These are phyloP conservation scores for Pseudogymnoascus sp. DNA, from an alignment of 2,329 filamentous ascomycete species.

Conservation along the genomic window DNA sequence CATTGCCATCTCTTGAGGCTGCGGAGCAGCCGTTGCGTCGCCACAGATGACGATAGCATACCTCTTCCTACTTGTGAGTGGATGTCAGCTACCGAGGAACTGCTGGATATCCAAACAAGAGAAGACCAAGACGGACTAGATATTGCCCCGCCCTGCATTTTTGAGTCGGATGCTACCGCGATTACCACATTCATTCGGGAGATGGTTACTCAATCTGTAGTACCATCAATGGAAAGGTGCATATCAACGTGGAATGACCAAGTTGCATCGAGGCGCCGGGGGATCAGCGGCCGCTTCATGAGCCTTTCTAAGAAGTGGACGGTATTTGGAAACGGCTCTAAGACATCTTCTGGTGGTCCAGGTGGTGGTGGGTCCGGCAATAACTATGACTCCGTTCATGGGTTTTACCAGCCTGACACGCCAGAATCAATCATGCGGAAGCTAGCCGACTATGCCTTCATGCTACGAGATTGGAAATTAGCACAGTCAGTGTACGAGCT, in stretches of 20 bases:
- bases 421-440: constrained; percentile 90
- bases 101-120: constrained; percentile 61
- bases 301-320: constrained; percentile 86
- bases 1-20: constrained; percentile 89
- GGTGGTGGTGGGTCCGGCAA: constrained; percentile 43
- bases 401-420: constrained; percentile 75
- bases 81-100: constrained; percentile 79
- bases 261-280: constrained; percentile 80
- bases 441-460: constrained; percentile 89
- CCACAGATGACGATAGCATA: constrained; percentile 86
- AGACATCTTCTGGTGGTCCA: constrained; percentile 42
- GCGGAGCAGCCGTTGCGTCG: constrained; percentile 73
- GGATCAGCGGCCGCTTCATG: constrained; percentile 87
- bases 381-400: constrained; percentile 70
- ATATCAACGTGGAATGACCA: constrained; percentile 95
- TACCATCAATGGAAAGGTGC: constrained; percentile 92
- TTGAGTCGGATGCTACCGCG: constrained; percentile 83
- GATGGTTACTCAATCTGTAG: constrained; percentile 87
- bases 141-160: constrained; percentile 69
- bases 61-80: constrained; percentile 76
- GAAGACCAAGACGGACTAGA: constrained; percentile 63
- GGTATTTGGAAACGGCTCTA: constrained; percentile 57
- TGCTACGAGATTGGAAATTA: constrained; percentile 93
- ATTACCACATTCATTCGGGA: constrained; percentile 86
- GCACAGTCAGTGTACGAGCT: constrained; percentile 89